These are phyloP conservation scores for Psilocybe mexicana DNA, from an alignment of 1,284 basidiomycete species.

Conservation along the genomic window DNA sequence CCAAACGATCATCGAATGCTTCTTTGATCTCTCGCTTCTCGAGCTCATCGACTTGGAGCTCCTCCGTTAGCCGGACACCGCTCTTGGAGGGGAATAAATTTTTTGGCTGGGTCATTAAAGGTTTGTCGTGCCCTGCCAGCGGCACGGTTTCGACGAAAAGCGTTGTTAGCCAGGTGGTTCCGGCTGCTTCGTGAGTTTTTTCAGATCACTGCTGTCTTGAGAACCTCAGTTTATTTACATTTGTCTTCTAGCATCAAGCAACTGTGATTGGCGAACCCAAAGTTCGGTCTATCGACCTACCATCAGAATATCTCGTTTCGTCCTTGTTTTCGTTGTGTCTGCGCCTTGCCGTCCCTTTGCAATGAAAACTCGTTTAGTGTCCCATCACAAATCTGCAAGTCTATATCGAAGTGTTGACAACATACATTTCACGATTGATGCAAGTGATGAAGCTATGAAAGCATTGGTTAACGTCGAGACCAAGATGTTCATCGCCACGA, in stretches of 20 bases:
- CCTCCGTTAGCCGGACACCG: not conserved
- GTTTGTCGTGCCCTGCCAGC: conserved; percentile 1
- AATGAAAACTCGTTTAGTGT: too few species aligned
- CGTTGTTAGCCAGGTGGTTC: not conserved
- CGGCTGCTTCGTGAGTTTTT: conserved; percentile 5
- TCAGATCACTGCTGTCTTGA: not conserved
- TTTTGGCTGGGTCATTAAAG: not conserved
- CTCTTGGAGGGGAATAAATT: not conserved
- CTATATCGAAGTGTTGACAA: too few species aligned
- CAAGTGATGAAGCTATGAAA: too few species aligned
- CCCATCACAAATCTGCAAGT: too few species aligned
- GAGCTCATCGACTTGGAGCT: not conserved
- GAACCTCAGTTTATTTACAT: not conserved
- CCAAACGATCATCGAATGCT: not conserved
- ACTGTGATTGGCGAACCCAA: not conserved
- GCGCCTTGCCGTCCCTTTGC: too few species aligned
- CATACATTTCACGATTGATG: too few species aligned
- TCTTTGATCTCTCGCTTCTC: not conserved
- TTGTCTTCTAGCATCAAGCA: not conserved
- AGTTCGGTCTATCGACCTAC: not conserved
- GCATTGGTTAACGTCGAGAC: too few species aligned
- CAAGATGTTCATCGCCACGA: too few species aligned
- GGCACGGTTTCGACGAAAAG: conserved; percentile 1
- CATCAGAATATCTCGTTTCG: too few species aligned
- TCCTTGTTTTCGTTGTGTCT: too few species aligned